Percentiles rank a stretch among this genome's conserved stretches.
These are phyloP conservation scores for Venturia effusa DNA, from an alignment of 2,329 filamentous ascomycete genomes.

Conservation along the genomic window DNA sequence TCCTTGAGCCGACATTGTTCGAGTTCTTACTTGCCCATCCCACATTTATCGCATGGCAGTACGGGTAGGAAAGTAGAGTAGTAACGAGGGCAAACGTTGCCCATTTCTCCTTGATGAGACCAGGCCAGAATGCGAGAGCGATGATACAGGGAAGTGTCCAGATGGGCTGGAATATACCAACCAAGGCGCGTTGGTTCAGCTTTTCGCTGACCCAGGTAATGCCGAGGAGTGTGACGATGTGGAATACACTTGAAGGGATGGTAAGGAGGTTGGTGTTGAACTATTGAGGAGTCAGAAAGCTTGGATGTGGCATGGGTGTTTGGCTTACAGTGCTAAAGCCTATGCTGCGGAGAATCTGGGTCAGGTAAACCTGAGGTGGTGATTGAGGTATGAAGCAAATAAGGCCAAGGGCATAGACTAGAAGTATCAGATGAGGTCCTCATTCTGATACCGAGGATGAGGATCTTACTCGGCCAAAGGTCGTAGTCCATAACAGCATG, in stretches of 20 bases:
- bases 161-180: slow-evolving; percentile 40
- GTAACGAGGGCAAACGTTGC: slow-evolving; percentile 41
- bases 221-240: slow-evolving; percentile 15
- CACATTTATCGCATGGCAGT: slow-evolving; percentile 34
- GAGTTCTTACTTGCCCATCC: slow-evolving; percentile 30
- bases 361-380: slow-evolving; percentile 18
- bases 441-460: slow-evolving; percentile 38
- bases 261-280: slow-evolving; percentile 16
- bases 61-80: slow-evolving; percentile 42
- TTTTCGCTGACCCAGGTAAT: slow-evolving; percentile 36
- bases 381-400: slow-evolving; percentile 17
- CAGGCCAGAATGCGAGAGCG: slow-evolving; percentile 37
- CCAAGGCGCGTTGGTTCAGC: slow-evolving; percentile 35
- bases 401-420: slow-evolving; percentile 18
- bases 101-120: slow-evolving; percentile 35
- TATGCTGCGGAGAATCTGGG: slow-evolving; percentile 15
- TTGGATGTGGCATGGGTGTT: neutral
- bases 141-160: slow-evolving; percentile 52
- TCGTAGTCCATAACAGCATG: slow-evolving; percentile 18
- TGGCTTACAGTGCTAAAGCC: slow-evolving; percentile 17
- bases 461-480: slow-evolving; percentile 15
- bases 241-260: slow-evolving; percentile 13
- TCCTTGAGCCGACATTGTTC: slow-evolving; percentile 14
- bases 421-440: slow-evolving; percentile 40
- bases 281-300: neutral